phyloP scores from a whole-genome alignment of 257 asterid species.

The Ballota nigra region DNA sequence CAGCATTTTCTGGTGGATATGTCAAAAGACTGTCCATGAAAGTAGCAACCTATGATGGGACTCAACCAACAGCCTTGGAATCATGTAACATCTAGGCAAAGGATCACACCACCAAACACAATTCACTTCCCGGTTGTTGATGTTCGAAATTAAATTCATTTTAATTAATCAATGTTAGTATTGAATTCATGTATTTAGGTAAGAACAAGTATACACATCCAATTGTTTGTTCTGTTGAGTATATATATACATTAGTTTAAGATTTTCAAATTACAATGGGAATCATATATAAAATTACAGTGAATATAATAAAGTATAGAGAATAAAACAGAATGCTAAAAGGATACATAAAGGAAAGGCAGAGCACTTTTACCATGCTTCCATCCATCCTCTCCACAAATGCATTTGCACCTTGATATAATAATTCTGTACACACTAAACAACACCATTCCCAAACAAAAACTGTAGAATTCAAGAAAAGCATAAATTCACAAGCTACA shows the following conservation, averaged over 20 bases:
- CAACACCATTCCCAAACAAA: neutral
- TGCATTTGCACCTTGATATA: no score
- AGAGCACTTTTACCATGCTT: neutral
- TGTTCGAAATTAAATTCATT: no score
- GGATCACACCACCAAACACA: neutral
- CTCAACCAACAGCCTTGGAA: conserved; percentile 24
- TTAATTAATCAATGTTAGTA: no score
- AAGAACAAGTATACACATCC: no score
- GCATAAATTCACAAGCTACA: conserved; percentile 6
- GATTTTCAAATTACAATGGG: no score
- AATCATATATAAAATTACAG: no score
- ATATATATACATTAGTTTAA: no score
- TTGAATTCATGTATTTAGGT: no score
- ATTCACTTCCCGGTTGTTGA: neutral
- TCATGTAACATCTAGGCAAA: neutral
- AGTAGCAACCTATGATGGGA: conserved; percentile 35
- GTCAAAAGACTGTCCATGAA: conserved; percentile 23
- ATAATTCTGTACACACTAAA: conserved; percentile 3
- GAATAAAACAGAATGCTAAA: neutral
- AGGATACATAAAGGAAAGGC: neutral
- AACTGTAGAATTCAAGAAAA: neutral
- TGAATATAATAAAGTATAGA: no score
- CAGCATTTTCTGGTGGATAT: conserved; percentile 20
- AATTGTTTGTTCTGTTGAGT: no score
- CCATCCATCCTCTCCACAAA: conserved; percentile 4